These are phyloP conservation scores for Microsporum canis DNA, from an alignment of 2,329 filamentous ascomycete species.

Conservation along the genomic window DNA sequence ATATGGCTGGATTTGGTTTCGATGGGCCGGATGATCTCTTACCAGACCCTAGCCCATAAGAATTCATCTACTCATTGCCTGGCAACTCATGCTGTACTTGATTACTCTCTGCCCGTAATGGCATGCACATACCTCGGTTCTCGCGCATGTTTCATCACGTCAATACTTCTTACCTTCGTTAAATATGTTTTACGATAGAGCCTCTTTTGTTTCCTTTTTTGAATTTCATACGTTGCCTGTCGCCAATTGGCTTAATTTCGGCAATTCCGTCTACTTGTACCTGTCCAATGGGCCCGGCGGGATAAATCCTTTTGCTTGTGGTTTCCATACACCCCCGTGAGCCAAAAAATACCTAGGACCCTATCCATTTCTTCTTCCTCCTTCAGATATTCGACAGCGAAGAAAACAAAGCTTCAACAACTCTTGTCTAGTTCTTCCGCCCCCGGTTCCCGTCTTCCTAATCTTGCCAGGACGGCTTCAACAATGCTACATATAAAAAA, in stretches of 20 bases:
- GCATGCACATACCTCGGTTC: neutral
- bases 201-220: neutral
- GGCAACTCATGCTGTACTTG: neutral
- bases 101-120: neutral
- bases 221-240: neutral
- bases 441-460: neutral
- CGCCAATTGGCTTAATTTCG: slow-evolving; percentile 1
- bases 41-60: slow-evolving; percentile 28
- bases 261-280: neutral
- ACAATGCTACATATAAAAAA: neutral
- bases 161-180: neutral
- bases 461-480: neutral
- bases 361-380: neutral
- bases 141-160: neutral
- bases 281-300: neutral
- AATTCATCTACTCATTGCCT: slow-evolving; percentile 6
- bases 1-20: slow-evolving; percentile 36
- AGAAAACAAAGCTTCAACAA: neutral
- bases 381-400: neutral
- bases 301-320: neutral
- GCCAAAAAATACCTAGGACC: neutral
- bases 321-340: neutral
- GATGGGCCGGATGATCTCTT: slow-evolving; percentile 31
- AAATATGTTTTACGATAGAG: slow-evolving; percentile 4
- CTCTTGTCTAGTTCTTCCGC: neutral